A percentile compares a stretch with the other conserved stretches of the same genome.
Conservation (phyloP, 2,329 filamentous ascomycete genomes). For the Capronia americana region DNA sequence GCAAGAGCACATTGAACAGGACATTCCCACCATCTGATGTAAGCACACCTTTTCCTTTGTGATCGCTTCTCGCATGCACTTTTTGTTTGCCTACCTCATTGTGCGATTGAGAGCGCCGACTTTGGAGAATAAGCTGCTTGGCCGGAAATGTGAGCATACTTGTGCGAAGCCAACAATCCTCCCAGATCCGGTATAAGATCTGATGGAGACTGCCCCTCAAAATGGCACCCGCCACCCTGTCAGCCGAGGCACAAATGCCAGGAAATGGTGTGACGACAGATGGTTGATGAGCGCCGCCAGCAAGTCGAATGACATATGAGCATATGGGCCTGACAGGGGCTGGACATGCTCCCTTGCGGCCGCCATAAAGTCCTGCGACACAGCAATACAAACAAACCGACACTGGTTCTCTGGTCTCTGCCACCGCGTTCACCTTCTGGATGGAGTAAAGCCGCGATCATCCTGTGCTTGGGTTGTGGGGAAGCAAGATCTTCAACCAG, state of each 20-base stretch:
- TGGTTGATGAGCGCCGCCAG: background rate
- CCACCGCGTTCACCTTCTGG: conserved; percentile 1
- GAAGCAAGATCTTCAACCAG: conserved; percentile 16
- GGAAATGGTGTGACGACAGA: background rate
- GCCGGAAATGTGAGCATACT: background rate
- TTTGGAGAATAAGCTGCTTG: background rate
- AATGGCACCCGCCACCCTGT: conserved; percentile 1
- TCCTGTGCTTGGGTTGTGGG: conserved; percentile 8
- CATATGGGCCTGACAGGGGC: background rate
- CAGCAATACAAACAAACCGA: background rate
- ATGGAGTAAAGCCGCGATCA: conserved; percentile 13
- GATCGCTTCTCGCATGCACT: background rate
- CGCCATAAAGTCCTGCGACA: background rate
- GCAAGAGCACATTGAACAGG: conserved; percentile 33
- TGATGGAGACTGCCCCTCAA: conserved; percentile 1
- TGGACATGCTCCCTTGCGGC: background rate
- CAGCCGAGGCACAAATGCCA: conserved; percentile 16
- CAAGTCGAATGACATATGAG: background rate
- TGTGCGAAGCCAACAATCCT: background rate
- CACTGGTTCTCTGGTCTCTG: background rate
- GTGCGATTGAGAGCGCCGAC: background rate
- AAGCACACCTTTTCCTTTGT: conserved; percentile 21
- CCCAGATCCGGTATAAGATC: background rate
- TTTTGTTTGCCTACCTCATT: background rate
- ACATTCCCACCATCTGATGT: conserved; percentile 29